Conservation (phyloP, 768 basidiomycete species). For the Rubroboletus pulcherrimus region DNA sequence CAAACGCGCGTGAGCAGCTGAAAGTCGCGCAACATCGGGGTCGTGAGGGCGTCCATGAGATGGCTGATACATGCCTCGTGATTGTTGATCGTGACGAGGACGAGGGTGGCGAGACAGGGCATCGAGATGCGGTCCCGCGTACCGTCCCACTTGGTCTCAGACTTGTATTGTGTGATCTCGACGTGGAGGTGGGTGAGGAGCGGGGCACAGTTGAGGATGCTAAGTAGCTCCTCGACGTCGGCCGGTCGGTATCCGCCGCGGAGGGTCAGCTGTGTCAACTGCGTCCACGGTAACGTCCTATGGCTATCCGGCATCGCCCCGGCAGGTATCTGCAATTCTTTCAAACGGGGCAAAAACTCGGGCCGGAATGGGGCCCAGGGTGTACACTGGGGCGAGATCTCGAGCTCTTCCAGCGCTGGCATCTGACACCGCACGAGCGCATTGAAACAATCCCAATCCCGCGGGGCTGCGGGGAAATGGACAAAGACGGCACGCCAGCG, state of each 20-base stretch:
- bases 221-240: slow-evolving; percentile 25
- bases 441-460: slow-evolving; percentile 27
- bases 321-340: slow-evolving; percentile 29
- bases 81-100: slow-evolving; percentile 29
- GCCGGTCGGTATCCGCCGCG: slow-evolving; percentile 29
- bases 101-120: slow-evolving; percentile 29
- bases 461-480: slow-evolving; percentile 27
- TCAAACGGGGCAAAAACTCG: slow-evolving; percentile 22
- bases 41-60: slow-evolving; percentile 24
- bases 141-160: slow-evolving; percentile 27
- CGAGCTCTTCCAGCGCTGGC: slow-evolving; percentile 30
- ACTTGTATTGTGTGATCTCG: slow-evolving; percentile 31
- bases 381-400: slow-evolving; percentile 30
- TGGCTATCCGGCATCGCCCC: slow-evolving; percentile 32
- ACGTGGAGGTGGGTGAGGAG: slow-evolving; percentile 29
- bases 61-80: slow-evolving; percentile 29
- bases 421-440: slow-evolving; percentile 22
- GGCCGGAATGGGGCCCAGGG: slow-evolving; percentile 31
- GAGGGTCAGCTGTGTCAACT: slow-evolving; percentile 30
- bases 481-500: slow-evolving; percentile 32
- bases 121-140: slow-evolving; percentile 21
- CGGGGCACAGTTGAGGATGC: slow-evolving; percentile 24
- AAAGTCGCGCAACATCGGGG: slow-evolving; percentile 27
- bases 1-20: slow-evolving; percentile 32
- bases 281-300: slow-evolving; percentile 31